Evolutionary conservation across 495 filamentous ascomycete genomes (phyloP), one percentile per base, ranked within the genome.

Genomic region (Neurospora intermedia): DNA sequence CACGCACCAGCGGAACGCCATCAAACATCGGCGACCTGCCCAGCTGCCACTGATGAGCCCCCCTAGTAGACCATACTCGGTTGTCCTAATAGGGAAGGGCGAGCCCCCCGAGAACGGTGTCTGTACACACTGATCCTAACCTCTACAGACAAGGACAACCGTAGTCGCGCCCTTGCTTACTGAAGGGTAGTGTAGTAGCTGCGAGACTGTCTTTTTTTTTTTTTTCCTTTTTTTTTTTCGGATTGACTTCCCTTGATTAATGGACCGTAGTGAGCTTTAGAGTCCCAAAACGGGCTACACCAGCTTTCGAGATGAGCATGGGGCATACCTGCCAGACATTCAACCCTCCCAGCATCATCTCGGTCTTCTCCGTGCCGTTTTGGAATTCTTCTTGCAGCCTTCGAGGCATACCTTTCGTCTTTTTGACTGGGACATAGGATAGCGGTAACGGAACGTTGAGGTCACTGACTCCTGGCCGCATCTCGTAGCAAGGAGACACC

Each of bases 21-120:
- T 75, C 46, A 62, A 74, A 31, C 27, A 73, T 78, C 77, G 77
- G 74, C 76, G 77, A 78, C 77, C 77, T 74, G 70, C 69, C 69
- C 54, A 42, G 69, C 38, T 40, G 39, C 43, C 69, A 43, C 43
- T 66, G 42, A 45, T 41, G 73, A 73, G 73, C 7, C 11, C 70
- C 76, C 77, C 46, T 62, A 72, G 73, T 59, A 43, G 39, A 39
- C 71, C 66, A 75, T 72, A 74, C 77, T 76, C 77, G 72, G 45
- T 70, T 45, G 69, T 38, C 74, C 71, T 62, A 45, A 66, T 72
- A 72, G 38, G 70, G 70, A 70, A 46, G 72, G 43, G 40, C 43
- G 72, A 73, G 72, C 40, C 66, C 20, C 43, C 23, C 35, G 4
- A 35, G 39, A 35, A 42, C 45, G 54, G 71, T 40, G 46, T 66